A percentile compares a stretch with the other conserved stretches of the same genome.
These are phyloP conservation scores for Backusella mclennaniae DNA, from an alignment of 192 early-diverging fungal genomes.

Conservation along the genomic window DNA sequence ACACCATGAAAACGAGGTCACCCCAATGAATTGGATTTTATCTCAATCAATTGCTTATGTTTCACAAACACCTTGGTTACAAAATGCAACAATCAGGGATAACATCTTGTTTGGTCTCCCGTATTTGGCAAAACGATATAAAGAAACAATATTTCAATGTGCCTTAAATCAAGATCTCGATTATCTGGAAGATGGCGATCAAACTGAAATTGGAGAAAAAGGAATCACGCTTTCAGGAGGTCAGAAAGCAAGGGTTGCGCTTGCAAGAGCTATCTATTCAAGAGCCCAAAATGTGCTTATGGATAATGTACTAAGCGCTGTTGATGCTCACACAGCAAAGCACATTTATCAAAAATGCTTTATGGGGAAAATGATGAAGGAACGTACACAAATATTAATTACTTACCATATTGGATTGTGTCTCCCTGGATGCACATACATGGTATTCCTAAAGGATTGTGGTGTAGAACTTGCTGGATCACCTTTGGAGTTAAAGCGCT, in stretches of 20 bases:
- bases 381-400: slow-evolving; percentile 83
- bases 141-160: slow-evolving; percentile 54
- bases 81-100: slow-evolving; percentile 70
- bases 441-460: slow-evolving; percentile 51
- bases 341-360: slow-evolving; percentile 79
- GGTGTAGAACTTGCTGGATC: slow-evolving; percentile 34
- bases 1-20: neutral
- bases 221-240: slow-evolving; percentile 85
- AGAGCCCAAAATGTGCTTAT: slow-evolving; percentile 63
- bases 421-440: slow-evolving; percentile 48
- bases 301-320: slow-evolving; percentile 89
- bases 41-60: slow-evolving; percentile 70
- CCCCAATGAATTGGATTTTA: slow-evolving; percentile 28
- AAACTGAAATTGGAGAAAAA: slow-evolving; percentile 79
- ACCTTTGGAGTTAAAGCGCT: slow-evolving; percentile 11
- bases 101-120: slow-evolving; percentile 62
- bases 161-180: slow-evolving; percentile 77
- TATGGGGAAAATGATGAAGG: slow-evolving; percentile 64
- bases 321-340: slow-evolving; percentile 80
- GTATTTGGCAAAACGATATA: slow-evolving; percentile 22
- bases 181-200: slow-evolving; percentile 80
- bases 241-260: slow-evolving; percentile 85
- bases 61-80: slow-evolving; percentile 65
- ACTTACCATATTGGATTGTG: slow-evolving; percentile 78
- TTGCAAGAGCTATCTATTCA: slow-evolving; percentile 86